Evolutionary conservation across 1,284 basidiomycete species (phyloP).

Genomic region (Entoloma clypeatum): DNA sequence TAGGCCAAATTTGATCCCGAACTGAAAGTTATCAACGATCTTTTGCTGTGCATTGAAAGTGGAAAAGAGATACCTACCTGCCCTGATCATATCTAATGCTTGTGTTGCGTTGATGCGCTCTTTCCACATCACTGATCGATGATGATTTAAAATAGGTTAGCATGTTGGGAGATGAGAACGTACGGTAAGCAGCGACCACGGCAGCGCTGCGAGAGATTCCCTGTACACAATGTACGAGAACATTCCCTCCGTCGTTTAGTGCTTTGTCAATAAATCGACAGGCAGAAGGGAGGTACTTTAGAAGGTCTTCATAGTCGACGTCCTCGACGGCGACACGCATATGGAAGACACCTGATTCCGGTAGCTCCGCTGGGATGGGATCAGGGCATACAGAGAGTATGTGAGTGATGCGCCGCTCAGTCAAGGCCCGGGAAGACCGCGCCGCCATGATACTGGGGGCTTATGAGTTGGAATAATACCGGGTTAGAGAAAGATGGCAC

Average conservation of each 20-base stretch:
- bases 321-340: conserved; percentile 74
- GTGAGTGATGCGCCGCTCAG: conserved; percentile 72
- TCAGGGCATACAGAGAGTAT: conserved; percentile 73
- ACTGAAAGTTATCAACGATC: conserved; percentile 37
- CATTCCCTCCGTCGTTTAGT: conserved; percentile 59
- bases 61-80: conserved; percentile 39
- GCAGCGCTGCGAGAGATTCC: conserved; percentile 81
- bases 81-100: conserved; percentile 59
- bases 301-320: conserved; percentile 78
- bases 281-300: conserved; percentile 73
- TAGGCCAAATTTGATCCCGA: conserved; percentile 76
- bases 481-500: conserved; percentile 18
- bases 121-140: conserved; percentile 66
- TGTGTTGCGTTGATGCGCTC: conserved; percentile 52
- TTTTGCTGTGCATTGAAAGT: conserved; percentile 11
- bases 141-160: conserved; percentile 7
- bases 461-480: conserved; percentile 18
- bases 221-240: conserved; percentile 83
- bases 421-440: conserved; percentile 66
- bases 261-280: conserved; percentile 80
- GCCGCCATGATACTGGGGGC: conserved; percentile 62
- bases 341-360: conserved; percentile 67
- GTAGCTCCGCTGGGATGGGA: conserved; percentile 68
- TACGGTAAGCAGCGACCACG: conserved; percentile 79
- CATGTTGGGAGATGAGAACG: conserved; percentile 23